Conservation (phyloP, 495 filamentous ascomycete genomes). For the Daldinia decipiens region DNA sequence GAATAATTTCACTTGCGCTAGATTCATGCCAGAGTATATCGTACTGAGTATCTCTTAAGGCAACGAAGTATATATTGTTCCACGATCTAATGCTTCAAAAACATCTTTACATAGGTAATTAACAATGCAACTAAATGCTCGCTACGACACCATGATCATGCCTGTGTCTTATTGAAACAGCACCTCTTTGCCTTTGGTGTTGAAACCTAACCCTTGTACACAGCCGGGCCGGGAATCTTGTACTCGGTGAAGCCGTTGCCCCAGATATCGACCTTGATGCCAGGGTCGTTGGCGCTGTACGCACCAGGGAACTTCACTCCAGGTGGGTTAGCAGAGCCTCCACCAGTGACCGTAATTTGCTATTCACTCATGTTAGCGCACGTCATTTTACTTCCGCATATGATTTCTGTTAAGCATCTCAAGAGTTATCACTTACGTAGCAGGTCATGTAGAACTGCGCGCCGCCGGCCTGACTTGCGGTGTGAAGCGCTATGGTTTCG, state of each 20-base stretch:
- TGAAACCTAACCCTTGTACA: constrained; percentile 22
- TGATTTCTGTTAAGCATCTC: neutral
- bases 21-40: no score
- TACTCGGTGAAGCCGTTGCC: constrained; percentile 40
- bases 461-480: constrained; percentile 49
- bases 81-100: neutral
- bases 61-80: neutral
- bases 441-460: constrained; percentile 66
- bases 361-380: constrained; percentile 17
- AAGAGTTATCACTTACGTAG: constrained; percentile 46
- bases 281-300: constrained; percentile 61
- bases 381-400: no score
- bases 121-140: neutral
- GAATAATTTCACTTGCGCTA: no score
- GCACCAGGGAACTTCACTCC: constrained; percentile 61
- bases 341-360: constrained; percentile 55
- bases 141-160: neutral
- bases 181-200: neutral
- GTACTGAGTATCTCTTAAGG: no score
- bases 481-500: constrained; percentile 63
- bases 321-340: constrained; percentile 52
- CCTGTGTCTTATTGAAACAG: neutral
- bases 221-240: constrained; percentile 38
- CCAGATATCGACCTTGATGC: constrained; percentile 63
- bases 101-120: neutral